Base-by-base conservation (phyloP, 495 filamentous ascomycete species). In the Podospora tetraspora region DNA sequence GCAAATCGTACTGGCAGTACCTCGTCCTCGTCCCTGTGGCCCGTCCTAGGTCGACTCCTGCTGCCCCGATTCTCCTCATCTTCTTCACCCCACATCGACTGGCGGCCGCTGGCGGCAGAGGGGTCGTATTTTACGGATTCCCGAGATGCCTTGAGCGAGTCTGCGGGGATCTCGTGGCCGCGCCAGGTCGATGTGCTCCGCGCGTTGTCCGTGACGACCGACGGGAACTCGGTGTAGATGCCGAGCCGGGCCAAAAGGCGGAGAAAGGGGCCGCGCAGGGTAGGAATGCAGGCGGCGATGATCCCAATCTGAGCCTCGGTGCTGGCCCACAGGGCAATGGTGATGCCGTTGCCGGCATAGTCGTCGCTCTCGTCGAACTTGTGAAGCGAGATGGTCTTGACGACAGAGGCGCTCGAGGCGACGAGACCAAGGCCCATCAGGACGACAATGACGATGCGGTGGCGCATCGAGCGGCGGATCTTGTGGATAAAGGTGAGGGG, bases 341-440 rank as follows among this genome's bases (percentile, higher is more conserved):
- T 29, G 23, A 60, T 60, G 59, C 59, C 59, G 12, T 60, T 12
- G 59, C 59, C 59, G 59, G 27, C 24, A 29, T n/a, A 24, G 59
- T 60, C 59, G 22, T 60, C 59, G 24, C 16, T 29, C 59, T 29
- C 6, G 13, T 16, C 23, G 22, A 19, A 60, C 13, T 23, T 7
- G 12, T 60, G 59, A 2, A 60, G 23, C 22, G 27, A 24, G 24
- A 24, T n/a, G 24, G 58, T 61, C 30, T 66, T 66, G 64, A 60
- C 64, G 21, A 66, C 29, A 10, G 64, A 66, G 25, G 64, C 64
- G 24, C 19, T 57, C 57, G 64, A 60, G 19, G 66, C 61, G 56
- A 68, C 8, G 8, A 68, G 16, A 12, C 67, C 67, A 2, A 68
- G 67, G 22, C 52, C 29, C 67, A 68, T 59, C 23, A 68, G 61